A percentile compares a stretch with the other conserved stretches of the same genome.
Evolutionary conservation across 139 green algal genomes (phyloP).

Genomic region (Coccomyxa sp.): DNA sequence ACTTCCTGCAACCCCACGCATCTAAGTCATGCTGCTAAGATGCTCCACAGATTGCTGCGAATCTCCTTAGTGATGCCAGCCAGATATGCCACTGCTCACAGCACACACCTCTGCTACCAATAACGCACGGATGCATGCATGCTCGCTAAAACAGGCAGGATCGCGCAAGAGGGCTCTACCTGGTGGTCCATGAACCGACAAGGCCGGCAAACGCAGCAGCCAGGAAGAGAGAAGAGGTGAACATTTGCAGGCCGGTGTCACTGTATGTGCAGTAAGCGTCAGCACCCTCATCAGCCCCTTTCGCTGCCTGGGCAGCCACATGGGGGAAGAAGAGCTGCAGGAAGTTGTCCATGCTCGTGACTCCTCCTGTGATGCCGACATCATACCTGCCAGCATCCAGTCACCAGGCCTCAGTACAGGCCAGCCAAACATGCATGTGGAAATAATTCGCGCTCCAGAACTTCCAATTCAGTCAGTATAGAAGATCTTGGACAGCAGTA

Average conservation of each 20-base stretch:
- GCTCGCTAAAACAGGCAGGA: too few species aligned
- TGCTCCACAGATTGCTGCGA: too few species aligned
- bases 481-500: too few species aligned
- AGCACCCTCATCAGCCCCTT: neutral
- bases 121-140: too few species aligned
- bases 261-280: neutral
- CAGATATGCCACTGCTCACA: too few species aligned
- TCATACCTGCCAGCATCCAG: conserved; percentile 12
- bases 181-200: conserved; percentile 15
- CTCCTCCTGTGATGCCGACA: conserved; percentile 41
- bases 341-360: conserved; percentile 41
- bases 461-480: too few species aligned
- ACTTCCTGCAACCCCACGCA: neutral
- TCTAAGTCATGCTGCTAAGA: too few species aligned
- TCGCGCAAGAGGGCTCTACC: neutral
- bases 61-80: too few species aligned
- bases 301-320: neutral
- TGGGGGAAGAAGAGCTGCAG: conserved; percentile 51
- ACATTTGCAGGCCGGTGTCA: conserved; percentile 48
- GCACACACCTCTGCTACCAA: too few species aligned
- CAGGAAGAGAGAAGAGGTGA: conserved; percentile 57
- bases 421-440: too few species aligned
- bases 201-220: neutral
- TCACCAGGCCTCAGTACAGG: too few species aligned
- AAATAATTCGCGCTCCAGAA: too few species aligned